Base-by-base conservation (phyloP, 2,329 filamentous ascomycete genomes). In the Aspergillus ruber region DNA sequence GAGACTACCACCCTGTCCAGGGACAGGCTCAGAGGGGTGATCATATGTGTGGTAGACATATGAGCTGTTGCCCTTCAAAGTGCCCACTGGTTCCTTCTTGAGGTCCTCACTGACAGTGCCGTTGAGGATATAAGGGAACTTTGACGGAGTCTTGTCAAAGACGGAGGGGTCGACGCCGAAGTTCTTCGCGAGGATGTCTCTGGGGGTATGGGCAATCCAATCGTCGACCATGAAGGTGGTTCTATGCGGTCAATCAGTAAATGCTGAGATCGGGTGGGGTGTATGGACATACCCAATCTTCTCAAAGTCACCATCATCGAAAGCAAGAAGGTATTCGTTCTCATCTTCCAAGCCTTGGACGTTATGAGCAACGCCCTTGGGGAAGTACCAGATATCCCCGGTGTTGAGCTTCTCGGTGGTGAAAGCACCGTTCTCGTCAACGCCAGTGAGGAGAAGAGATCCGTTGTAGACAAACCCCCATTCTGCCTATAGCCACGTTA, bases 161-260 rank as follows among this genome's bases (percentile, higher is more conserved):
- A 83, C 74, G 0, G 76, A 76, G 18, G 75, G 72, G 43, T 79
- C 72, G 17, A 86, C 74, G 18, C 81, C 81, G 53, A 86, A 86
- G 69, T 86, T 86, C 68, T 84, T 85, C 32, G 83, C 82, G 0
- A 86, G 70, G 40, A 87, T 73, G 1, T 72, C 69, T 46, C 77
- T 79, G 0, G 84, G 83, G 0, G 83, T 86, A 59, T 85, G 83
- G 0, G 77, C 69, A 32, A 87, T 73, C 83, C 83, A 86, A 67
- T 87, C 83, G 52, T 83, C 82, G 20, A 86, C 74, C 68, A 82
- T 84, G 72, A 86, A 87, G 0, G 84, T 86, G 0, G 81, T 84
- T n/a, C 80, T 79, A 15, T 29, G 12, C 4, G 1, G 21, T 20
- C 50, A 5, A 5, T 36, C 5, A 36, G 33, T 36, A 7, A 3